These are phyloP conservation scores for Solanum dulcamara DNA, from an alignment of 257 asterid species.

Conservation along the genomic window DNA sequence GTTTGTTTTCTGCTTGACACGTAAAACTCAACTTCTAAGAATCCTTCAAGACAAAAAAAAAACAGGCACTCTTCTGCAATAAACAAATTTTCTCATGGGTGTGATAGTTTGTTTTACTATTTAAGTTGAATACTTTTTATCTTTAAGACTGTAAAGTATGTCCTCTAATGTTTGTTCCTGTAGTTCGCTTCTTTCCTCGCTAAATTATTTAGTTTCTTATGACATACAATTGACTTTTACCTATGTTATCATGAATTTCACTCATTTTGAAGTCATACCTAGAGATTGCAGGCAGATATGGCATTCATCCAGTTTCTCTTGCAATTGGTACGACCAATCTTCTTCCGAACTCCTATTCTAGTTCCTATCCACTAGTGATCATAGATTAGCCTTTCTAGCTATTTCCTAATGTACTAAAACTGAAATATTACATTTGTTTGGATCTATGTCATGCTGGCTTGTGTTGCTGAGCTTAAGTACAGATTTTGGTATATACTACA, in stretches of 20 bases:
- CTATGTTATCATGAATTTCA: not conserved
- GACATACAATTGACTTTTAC: not conserved
- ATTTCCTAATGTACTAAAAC: not conserved
- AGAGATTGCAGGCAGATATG: slow-evolving; percentile 41
- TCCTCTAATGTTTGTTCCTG: not conserved
- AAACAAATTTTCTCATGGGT: not conserved
- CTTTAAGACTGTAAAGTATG: not conserved
- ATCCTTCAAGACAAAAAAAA: not conserved
- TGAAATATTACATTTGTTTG: not conserved
- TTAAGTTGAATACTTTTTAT: not conserved
- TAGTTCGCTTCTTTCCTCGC: not conserved
- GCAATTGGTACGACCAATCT: slow-evolving; percentile 46
- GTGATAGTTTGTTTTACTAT: not conserved
- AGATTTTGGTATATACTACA: not conserved
- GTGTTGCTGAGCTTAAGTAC: not conserved
- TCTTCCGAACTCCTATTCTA: not conserved
- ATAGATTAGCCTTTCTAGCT: not conserved
- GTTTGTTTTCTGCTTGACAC: not conserved
- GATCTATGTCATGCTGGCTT: not conserved
- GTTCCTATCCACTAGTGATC: not conserved
- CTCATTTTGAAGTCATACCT: slow-evolving; percentile 44
- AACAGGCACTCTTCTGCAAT: not conserved
- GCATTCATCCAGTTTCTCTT: slow-evolving; percentile 68
- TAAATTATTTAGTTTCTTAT: not conserved
- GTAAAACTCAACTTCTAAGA: not conserved